Conservation (phyloP, 495 filamentous ascomycete species). For the Halenospora varia region DNA sequence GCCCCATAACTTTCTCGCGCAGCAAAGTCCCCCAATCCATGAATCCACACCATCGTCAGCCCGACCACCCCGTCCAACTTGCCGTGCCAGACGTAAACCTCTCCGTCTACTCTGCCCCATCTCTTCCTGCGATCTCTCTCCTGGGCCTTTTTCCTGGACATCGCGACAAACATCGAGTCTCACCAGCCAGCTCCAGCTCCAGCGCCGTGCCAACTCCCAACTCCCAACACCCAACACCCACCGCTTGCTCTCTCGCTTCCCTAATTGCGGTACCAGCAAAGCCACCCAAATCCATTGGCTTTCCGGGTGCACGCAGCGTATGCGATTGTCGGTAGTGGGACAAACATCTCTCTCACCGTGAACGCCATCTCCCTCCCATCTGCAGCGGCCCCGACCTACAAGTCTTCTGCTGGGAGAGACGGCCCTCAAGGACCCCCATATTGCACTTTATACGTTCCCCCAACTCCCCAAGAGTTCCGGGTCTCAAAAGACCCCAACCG, state of each 20-base stretch:
- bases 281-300: not conserved
- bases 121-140: no score
- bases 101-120: no score
- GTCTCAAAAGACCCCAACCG: conserved; percentile 23
- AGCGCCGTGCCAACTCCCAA: no score
- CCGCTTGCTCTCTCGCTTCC: not conserved
- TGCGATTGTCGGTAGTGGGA: not conserved
- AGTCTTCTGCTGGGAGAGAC: conserved; percentile 11
- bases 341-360: not conserved
- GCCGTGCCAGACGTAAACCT: no score
- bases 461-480: conserved; percentile 6
- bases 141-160: no score
- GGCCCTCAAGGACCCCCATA: not conserved
- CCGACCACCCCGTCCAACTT: no score
- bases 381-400: conserved; percentile 11
- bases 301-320: not conserved
- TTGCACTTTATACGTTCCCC: not conserved
- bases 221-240: no score
- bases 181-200: not conserved
- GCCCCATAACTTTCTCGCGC: no score
- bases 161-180: not conserved
- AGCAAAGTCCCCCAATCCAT: no score
- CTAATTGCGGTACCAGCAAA: not conserved
- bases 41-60: no score
- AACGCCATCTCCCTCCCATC: not conserved